A percentile compares a stretch with the other conserved stretches of the same genome.
Conservation (phyloP, 805 yeast genomes). For the Candida gorgasii region DNA sequence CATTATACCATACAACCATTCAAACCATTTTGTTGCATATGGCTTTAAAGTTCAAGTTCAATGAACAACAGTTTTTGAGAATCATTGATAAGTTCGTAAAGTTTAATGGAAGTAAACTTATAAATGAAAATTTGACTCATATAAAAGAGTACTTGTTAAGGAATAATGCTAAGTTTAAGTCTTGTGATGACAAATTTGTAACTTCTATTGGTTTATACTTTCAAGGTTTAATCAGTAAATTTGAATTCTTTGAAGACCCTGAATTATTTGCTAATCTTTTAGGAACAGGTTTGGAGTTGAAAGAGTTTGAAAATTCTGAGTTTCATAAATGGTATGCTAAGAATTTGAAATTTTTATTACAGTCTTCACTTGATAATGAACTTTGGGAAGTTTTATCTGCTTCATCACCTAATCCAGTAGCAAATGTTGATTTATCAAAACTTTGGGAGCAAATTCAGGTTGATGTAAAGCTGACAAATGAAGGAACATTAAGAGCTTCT, state of each 20-base stretch:
- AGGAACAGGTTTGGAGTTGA: slow-evolving; percentile 15
- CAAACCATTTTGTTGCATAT: slow-evolving; percentile 55
- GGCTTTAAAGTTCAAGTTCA: slow-evolving; percentile 38
- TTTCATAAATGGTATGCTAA: slow-evolving; percentile 3
- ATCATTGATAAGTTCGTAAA: slow-evolving; percentile 37
- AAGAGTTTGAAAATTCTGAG: background rate
- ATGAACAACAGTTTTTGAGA: slow-evolving; percentile 21
- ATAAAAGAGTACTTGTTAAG: slow-evolving; percentile 19
- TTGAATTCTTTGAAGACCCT: background rate
- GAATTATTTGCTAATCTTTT: slow-evolving; percentile 12
- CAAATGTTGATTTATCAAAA: slow-evolving; percentile 2
- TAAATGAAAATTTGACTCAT: slow-evolving; percentile 18
- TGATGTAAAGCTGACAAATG: slow-evolving; percentile 18
- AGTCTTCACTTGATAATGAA: slow-evolving; percentile 3
- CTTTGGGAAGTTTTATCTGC: slow-evolving; percentile 11
- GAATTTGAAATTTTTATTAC: slow-evolving; percentile 4
- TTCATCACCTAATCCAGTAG: background rate
- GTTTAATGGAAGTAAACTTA: slow-evolving; percentile 36
- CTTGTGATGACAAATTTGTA: slow-evolving; percentile 1
- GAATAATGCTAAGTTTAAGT: slow-evolving; percentile 8
- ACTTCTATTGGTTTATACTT: slow-evolving; percentile 9
- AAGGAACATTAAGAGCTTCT: slow-evolving; percentile 19
- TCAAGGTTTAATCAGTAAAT: background rate
- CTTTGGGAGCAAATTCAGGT: slow-evolving; percentile 12
- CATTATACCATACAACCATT: slow-evolving; percentile 47